These are phyloP conservation scores for Ogataea populi-albae DNA, from an alignment of 805 yeast genomes.

Conservation along the genomic window DNA sequence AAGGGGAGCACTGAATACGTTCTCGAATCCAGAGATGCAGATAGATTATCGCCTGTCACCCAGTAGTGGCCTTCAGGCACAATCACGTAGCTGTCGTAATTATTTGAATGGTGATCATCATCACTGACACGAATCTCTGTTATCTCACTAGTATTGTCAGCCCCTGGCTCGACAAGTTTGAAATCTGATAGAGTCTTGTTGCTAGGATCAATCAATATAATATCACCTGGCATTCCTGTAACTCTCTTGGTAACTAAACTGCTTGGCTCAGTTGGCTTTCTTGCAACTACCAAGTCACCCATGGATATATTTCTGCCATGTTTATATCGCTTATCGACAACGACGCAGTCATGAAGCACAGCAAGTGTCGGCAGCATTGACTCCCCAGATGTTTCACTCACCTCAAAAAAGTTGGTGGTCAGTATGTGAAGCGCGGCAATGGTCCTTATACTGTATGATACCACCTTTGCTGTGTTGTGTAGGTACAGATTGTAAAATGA, in stretches of 20 bases:
- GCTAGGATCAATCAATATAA: constrained; percentile 78
- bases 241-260: constrained; percentile 89
- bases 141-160: not conserved
- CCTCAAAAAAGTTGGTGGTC: constrained; percentile 23
- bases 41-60: constrained; percentile 93
- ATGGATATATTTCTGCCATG: constrained; percentile 63
- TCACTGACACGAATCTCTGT: constrained; percentile 10
- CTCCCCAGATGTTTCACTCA: constrained; percentile 76
- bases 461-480: constrained; percentile 15
- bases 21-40: constrained; percentile 85
- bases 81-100: constrained; percentile 52
- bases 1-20: constrained; percentile 87
- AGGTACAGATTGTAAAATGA: not conserved
- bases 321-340: constrained; percentile 61
- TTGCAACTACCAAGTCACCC: constrained; percentile 87
- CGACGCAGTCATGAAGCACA: constrained; percentile 72
- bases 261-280: constrained; percentile 84
- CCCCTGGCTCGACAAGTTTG: constrained; percentile 3
- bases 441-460: constrained; percentile 47
- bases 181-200: constrained; percentile 43
- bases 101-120: constrained; percentile 9
- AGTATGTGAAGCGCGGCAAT: constrained; percentile 64
- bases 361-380: constrained; percentile 92
- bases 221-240: constrained; percentile 95
- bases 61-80: constrained; percentile 96